These are phyloP conservation scores for Xylaria castorea DNA, from an alignment of 495 filamentous ascomycete genomes.

Conservation along the genomic window DNA sequence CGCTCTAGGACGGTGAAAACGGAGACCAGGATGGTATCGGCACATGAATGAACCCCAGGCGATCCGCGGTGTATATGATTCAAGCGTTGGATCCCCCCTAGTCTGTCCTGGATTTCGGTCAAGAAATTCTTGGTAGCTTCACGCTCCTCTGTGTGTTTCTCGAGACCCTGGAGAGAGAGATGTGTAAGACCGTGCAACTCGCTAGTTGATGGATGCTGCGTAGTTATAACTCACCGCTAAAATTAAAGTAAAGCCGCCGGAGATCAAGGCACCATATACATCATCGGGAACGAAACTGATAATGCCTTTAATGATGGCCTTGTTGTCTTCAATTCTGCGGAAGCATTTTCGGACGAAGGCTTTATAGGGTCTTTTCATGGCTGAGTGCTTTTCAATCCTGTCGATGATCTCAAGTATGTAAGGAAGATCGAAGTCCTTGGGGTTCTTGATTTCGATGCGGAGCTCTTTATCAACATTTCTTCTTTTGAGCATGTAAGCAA, in stretches of 20 bases:
- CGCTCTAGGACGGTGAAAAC: not conserved
- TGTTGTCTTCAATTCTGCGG: not conserved
- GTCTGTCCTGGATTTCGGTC: not conserved
- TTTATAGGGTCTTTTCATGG: not conserved
- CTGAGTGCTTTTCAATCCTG: not conserved
- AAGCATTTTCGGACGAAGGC: not conserved
- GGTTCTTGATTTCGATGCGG: not conserved
- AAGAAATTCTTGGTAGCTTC: not conserved
- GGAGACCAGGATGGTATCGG: not conserved
- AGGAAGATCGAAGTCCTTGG: not conserved
- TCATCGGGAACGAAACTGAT: not conserved
- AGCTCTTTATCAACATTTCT: constrained; percentile 3
- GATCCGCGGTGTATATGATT: not conserved
- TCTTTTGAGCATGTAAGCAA: not conserved
- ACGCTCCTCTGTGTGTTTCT: not conserved
- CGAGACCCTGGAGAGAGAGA: not conserved
- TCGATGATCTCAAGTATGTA: not conserved
- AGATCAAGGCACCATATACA: not conserved
- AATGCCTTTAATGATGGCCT: not conserved
- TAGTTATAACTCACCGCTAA: not conserved
- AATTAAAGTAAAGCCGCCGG: not conserved
- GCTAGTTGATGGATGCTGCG: not conserved
- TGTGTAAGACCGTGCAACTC: not conserved
- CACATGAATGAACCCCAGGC: not conserved
- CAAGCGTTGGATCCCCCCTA: not conserved